These are phyloP conservation scores for Sungouiella thailandica DNA, from an alignment of 805 yeast species.

Conservation along the genomic window DNA sequence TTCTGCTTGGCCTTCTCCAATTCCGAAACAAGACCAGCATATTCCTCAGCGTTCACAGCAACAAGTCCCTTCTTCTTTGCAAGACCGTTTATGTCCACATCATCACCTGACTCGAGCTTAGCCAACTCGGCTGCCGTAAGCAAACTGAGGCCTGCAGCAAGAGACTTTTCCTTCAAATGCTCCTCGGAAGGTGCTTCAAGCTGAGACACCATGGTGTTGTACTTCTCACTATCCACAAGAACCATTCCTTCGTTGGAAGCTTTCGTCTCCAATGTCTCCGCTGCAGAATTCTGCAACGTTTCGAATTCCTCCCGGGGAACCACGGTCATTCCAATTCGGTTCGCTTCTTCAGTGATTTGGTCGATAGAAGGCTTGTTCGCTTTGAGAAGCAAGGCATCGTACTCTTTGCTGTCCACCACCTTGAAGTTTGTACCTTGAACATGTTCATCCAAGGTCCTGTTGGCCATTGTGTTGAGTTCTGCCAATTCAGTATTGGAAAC, in stretches of 20 bases:
- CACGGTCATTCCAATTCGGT: slow-evolving; percentile 23
- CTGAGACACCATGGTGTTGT: slow-evolving; percentile 2
- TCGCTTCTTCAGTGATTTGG: slow-evolving; percentile 21
- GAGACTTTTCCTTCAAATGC: slow-evolving; percentile 1
- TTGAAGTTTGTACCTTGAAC: slow-evolving; percentile 7
- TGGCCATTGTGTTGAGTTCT: slow-evolving; percentile 8
- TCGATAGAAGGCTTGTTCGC: slow-evolving; percentile 23
- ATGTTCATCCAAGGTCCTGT: slow-evolving; percentile 11
- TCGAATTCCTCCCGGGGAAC: slow-evolving; percentile 22
- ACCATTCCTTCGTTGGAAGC: slow-evolving; percentile 5
- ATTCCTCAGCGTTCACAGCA: slow-evolving; percentile 1
- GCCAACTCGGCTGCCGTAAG: background rate
- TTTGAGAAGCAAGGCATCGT: slow-evolving; percentile 15
- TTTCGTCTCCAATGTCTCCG: slow-evolving; percentile 6
- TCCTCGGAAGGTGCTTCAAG: slow-evolving; percentile 3
- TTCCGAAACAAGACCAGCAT: slow-evolving; percentile 2
- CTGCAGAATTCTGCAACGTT: slow-evolving; percentile 7
- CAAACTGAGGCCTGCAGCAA: background rate
- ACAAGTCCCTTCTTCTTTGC: background rate
- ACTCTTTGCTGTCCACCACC: slow-evolving; percentile 14
- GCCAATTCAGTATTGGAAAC: slow-evolving; percentile 3
- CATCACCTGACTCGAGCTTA: background rate
- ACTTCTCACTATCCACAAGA: slow-evolving; percentile 4
- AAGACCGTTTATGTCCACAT: background rate
- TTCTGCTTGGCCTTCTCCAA: slow-evolving; percentile 1